Evolutionary conservation across 768 basidiomycete species (phyloP).

Genomic region (Wakefieldia striispora): DNA sequence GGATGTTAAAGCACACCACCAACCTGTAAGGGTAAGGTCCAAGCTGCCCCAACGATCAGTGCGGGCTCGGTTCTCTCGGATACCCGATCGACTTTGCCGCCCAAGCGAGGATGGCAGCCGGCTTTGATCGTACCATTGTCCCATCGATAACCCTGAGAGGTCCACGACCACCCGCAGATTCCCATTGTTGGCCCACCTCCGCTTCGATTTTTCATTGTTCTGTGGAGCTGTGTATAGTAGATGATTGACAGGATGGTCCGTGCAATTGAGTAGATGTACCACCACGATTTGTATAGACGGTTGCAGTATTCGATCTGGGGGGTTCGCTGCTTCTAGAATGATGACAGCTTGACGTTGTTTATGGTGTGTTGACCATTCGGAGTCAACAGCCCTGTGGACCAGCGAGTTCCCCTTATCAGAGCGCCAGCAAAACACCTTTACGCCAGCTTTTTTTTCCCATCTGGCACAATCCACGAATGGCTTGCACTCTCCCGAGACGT

Average conservation of each 20-base stretch:
- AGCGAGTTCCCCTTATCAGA: neutral
- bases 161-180: neutral
- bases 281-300: neutral
- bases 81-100: slow-evolving; percentile 46
- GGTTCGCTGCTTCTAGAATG: neutral
- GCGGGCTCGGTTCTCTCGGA: slow-evolving; percentile 40
- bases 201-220: neutral
- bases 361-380: neutral
- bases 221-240: neutral
- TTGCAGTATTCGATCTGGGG: neutral
- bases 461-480: slow-evolving; percentile 2
- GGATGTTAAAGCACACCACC: slow-evolving; percentile 10
- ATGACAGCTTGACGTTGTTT: slow-evolving; percentile 22
- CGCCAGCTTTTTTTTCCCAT: slow-evolving; percentile 1
- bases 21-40: neutral
- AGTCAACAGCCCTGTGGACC: neutral
- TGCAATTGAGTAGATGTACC: neutral
- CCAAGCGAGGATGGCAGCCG: slow-evolving; percentile 15
- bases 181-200: too few relatives aligned
- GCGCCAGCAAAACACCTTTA: neutral
- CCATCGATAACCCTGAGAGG: slow-evolving; percentile 6
- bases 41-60: slow-evolving; percentile 7
- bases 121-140: slow-evolving; percentile 7
- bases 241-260: too few relatives aligned
- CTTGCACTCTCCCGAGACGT: neutral